Conservation (phyloP, 768 basidiomycete genomes). For the Rhodotorula diobovata region DNA sequence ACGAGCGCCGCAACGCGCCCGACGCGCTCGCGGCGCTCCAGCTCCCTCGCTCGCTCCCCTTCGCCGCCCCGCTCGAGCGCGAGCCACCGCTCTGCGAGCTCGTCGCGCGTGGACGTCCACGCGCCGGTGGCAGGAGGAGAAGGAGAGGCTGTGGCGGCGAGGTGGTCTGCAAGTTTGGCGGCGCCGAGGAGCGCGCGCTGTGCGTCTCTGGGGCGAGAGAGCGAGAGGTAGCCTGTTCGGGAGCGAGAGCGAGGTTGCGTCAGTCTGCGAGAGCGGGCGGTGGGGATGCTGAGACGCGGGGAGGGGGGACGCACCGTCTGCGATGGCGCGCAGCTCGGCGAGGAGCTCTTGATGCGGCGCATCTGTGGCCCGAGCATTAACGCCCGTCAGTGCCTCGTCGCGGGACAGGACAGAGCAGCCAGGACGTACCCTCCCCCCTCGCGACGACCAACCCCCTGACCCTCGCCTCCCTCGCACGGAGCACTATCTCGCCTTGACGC, state of each 20-base stretch:
- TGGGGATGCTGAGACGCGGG: no score
- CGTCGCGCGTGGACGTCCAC: not conserved
- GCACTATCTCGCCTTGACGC: not conserved
- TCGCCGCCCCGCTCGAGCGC: not conserved
- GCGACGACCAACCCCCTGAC: not conserved
- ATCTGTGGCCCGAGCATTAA: not conserved
- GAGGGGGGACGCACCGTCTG: not conserved
- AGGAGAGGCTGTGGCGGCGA: not conserved
- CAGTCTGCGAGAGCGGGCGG: no score
- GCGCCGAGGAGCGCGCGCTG: not conserved
- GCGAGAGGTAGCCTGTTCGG: not conserved
- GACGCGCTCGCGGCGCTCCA: not conserved
- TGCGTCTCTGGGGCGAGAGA: not conserved
- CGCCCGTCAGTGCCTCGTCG: not conserved
- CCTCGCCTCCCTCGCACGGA: conserved; percentile 2
- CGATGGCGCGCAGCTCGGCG: not conserved
- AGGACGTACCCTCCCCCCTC: not conserved
- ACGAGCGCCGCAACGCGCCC: conserved; percentile 5
- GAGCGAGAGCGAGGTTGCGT: not conserved
- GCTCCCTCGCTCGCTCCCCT: not conserved
- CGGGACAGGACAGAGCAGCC: not conserved
- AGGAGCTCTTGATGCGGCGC: not conserved
- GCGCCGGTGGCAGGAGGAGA: not conserved
- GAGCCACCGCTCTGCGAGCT: not conserved
- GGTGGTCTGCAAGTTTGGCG: not conserved